Evolutionary conservation across 352 stramenopile genomes (phyloP).

Genomic region (Phytophthora pistaciae): DNA sequence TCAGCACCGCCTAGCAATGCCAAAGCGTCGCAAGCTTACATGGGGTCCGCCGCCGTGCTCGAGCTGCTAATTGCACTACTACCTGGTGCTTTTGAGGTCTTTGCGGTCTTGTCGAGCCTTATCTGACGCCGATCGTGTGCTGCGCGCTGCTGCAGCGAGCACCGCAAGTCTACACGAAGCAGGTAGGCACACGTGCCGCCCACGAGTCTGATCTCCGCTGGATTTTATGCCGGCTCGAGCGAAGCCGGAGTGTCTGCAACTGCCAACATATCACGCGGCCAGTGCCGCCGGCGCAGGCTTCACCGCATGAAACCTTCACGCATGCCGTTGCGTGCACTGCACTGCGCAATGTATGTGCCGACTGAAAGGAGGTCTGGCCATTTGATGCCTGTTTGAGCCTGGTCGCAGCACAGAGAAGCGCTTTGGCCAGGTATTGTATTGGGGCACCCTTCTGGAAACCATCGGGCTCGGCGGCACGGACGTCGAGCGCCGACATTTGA

Average conservation of each 20-base stretch:
- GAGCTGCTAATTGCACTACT: not conserved
- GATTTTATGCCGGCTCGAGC: constrained; percentile 31
- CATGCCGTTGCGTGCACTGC: not conserved
- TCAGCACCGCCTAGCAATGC: not conserved
- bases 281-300: constrained; percentile 3
- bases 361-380: not conserved
- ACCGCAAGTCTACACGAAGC: not conserved
- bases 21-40: not conserved
- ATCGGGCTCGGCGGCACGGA: not conserved
- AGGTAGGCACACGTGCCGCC: not conserved
- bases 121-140: not conserved
- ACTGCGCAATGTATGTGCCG: not conserved
- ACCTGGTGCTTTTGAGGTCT: not conserved
- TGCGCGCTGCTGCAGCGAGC: not conserved
- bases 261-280: constrained; percentile 7
- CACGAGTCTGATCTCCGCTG: constrained; percentile 17
- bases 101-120: not conserved
- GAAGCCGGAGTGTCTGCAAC: constrained; percentile 15
- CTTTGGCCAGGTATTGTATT: not conserved
- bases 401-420: not conserved
- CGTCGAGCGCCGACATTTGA: not conserved
- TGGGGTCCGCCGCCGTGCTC: not conserved
- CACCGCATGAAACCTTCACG: not conserved
- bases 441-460: not conserved
- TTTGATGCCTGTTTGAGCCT: too few relatives aligned